Conservation (phyloP, 805 yeast genomes). For the Candida corydali region DNA sequence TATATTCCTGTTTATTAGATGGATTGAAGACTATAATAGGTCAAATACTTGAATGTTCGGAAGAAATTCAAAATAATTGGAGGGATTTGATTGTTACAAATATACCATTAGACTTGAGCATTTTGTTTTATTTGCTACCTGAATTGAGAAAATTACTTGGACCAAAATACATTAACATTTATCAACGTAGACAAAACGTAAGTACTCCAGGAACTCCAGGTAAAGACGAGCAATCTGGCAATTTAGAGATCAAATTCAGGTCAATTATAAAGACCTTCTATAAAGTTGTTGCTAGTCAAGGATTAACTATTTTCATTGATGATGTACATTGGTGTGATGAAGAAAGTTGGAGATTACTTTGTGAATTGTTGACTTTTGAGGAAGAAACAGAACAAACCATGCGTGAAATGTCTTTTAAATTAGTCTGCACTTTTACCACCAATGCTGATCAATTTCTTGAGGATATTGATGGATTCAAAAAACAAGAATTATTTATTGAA, state of each 20-base stretch:
- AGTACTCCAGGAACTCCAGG: constrained; percentile 4
- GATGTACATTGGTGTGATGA: constrained; percentile 43
- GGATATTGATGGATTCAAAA: neutral
- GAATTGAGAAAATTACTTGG: constrained; percentile 43
- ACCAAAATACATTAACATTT: constrained; percentile 26
- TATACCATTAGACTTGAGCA: constrained; percentile 38
- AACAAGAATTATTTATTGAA: constrained; percentile 1
- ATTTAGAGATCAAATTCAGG: constrained; percentile 37
- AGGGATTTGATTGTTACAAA: constrained; percentile 34
- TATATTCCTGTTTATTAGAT: constrained; percentile 29
- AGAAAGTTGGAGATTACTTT: constrained; percentile 24
- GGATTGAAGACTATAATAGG: constrained; percentile 35
- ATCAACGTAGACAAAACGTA: constrained; percentile 6
- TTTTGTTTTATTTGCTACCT: constrained; percentile 40
- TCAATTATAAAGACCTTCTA: constrained; percentile 40
- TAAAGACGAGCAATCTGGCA: constrained; percentile 16
- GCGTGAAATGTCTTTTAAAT: constrained; percentile 9
- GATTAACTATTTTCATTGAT: constrained; percentile 43
- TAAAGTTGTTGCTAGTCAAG: constrained; percentile 36
- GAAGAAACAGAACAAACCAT: constrained; percentile 10
- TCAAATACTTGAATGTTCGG: constrained; percentile 39
- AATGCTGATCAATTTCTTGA: constrained; percentile 7
- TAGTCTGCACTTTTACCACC: constrained; percentile 4
- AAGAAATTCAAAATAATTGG: constrained; percentile 33
- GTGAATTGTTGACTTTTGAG: constrained; percentile 21